Evolutionary conservation across 2,329 filamentous ascomycete genomes (phyloP), one percentile per base, ranked within the genome.

Genomic region (Sporothrix schenckii): DNA sequence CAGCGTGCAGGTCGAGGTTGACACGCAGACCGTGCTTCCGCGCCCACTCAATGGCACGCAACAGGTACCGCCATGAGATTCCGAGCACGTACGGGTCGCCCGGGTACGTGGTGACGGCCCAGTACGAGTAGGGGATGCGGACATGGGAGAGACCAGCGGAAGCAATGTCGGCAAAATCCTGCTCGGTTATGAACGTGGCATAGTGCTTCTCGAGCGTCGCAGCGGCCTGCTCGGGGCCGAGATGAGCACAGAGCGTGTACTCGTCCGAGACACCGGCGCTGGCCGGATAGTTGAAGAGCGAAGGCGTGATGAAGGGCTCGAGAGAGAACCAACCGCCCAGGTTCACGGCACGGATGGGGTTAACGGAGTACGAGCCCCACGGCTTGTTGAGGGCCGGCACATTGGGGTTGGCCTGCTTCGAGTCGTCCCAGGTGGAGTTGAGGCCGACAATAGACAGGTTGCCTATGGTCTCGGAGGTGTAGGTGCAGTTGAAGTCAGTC

Each of bases 261-360:
- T 99, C 95, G 77, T 99, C 95, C 21, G 98, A 85, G 54, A 98
- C 87, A 7, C 88, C 82, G 82, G 89, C 74, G 16, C 79, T 78
- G 5, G 83, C 82, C 77, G 91, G 92, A 72, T 86, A 86, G 50
- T 56, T 39, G 81, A 99, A 99, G 27, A 97, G 85, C 0, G 94
- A 97, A 0, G 95, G 95, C 5, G 92, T 94, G 77, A 99, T 98
- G 79, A 97, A 97, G 0, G 95, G 95, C 77, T 99, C 95, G 14
- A 99, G 82, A 2, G 91, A 92, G 1, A 99, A 86, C 95, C 95
- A 99, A 16, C 95, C 95, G 67, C 95, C 95, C 1, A 98, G 79
- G 76, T 97, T 98, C 47, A 98, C 92, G 0, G 95, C 95, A 7
- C 94, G 88, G 34, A 96, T 93, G 3, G 94, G 93, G 70, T 85